Evolutionary conservation across 495 filamentous ascomycete genomes (phyloP).

Genomic region (Melanomma pulvis-pyrius): DNA sequence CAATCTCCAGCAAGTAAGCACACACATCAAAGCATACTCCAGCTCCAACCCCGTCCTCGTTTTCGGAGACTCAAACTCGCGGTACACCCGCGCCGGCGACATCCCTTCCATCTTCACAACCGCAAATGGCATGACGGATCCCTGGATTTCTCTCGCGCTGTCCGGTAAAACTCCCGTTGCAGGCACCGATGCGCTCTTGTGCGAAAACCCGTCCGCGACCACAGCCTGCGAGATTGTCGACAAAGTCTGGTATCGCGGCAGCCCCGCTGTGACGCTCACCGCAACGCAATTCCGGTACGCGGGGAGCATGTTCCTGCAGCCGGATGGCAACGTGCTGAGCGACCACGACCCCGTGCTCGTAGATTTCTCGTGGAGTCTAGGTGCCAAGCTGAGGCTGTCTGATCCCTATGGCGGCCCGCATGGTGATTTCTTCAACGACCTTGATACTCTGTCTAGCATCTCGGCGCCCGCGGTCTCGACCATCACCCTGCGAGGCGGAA

Average conservation of each 20-base stretch:
- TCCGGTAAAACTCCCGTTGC: conserved; percentile 51
- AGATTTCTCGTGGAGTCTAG: conserved; percentile 55
- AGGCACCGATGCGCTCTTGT: conserved; percentile 46
- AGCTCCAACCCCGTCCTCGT: conserved; percentile 61
- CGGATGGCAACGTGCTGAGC: conserved; percentile 56
- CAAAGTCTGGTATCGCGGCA: conserved; percentile 62
- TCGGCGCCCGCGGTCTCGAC: conserved; percentile 43
- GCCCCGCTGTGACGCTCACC: conserved; percentile 49
- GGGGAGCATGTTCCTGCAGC: conserved; percentile 54
- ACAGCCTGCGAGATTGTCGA: conserved; percentile 64
- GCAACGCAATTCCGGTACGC: conserved; percentile 56
- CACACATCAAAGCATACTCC: conserved; percentile 56
- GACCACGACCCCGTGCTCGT: conserved; percentile 64
- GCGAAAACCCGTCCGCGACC: conserved; percentile 54
- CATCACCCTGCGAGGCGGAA: conserved; percentile 54
- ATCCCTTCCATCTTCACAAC: conserved; percentile 43
- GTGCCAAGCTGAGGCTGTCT: conserved; percentile 49
- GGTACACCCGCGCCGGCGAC: conserved; percentile 58
- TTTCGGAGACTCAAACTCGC: conserved; percentile 62
- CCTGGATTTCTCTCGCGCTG: conserved; percentile 56
- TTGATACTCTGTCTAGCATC: conserved; percentile 42
- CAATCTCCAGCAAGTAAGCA: conserved; percentile 59
- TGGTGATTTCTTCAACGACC: conserved; percentile 62
- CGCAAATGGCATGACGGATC: conserved; percentile 53
- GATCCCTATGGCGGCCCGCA: conserved; percentile 57